Conservation (phyloP, 129 eudicot species). For the Ambrosia trifida region DNA sequence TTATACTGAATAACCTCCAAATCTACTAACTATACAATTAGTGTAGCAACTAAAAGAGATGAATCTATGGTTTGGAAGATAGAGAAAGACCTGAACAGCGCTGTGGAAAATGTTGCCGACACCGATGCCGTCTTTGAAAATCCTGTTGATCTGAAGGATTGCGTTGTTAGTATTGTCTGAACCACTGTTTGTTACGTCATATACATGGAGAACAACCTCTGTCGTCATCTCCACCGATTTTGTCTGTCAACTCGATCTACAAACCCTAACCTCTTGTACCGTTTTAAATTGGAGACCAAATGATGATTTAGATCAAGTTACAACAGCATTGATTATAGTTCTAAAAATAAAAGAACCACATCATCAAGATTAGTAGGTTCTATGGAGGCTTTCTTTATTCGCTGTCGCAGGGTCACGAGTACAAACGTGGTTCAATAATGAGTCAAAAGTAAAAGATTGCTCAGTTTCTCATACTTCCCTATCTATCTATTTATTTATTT, state of each 20-base stretch:
- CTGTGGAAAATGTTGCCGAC: slow-evolving; percentile 94
- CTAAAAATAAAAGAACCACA: neutral
- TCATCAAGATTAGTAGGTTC: slow-evolving; percentile 28
- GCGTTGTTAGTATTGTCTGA: slow-evolving; percentile 89
- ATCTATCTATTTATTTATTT: too few species aligned
- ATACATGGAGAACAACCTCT: slow-evolving; percentile 85
- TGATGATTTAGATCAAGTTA: neutral
- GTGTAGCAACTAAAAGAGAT: slow-evolving; percentile 6
- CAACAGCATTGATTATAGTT: neutral
- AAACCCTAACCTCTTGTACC: slow-evolving; percentile 33
- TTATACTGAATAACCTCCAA: slow-evolving; percentile 12
- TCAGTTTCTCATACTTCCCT: slow-evolving; percentile 19
- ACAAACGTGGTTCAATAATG: slow-evolving; percentile 34
- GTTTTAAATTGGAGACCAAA: neutral
- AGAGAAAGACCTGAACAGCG: slow-evolving; percentile 78
- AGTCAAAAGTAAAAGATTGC: slow-evolving; percentile 22
- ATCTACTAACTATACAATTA: slow-evolving; percentile 12
- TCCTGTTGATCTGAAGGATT: slow-evolving; percentile 81
- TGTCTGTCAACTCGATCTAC: slow-evolving; percentile 30
- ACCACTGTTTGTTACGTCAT: slow-evolving; percentile 90
- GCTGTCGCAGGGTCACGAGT: slow-evolving; percentile 36
- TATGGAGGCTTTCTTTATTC: slow-evolving; percentile 20
- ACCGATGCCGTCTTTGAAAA: slow-evolving; percentile 95
- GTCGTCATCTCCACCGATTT: slow-evolving; percentile 82
- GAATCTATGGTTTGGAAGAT: neutral